Percentiles rank a stretch among this genome's conserved stretches.
Conservation (phyloP, 495 filamentous ascomycete species). For the Stereocaulon alpinum region DNA sequence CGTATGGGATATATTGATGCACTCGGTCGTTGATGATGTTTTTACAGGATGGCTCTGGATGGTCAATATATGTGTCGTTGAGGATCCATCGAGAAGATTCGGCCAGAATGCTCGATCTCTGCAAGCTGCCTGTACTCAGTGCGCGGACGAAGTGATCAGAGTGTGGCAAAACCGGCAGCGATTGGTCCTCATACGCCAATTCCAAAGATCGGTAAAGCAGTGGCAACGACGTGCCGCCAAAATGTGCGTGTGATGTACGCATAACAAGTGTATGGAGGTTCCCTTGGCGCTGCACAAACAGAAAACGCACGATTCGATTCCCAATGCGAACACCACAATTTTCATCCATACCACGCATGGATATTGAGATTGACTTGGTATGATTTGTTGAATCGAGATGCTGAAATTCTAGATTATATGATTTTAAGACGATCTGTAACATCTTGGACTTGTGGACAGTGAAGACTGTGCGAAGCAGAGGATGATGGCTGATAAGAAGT, state of each 20-base stretch:
- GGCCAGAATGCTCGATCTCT: conserved; percentile 47
- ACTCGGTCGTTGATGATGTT: conserved; percentile 27
- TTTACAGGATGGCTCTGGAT: conserved; percentile 30
- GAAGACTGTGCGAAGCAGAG: conserved; percentile 63
- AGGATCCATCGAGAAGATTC: conserved; percentile 33
- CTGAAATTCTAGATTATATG: conserved; percentile 21
- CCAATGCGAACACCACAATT: conserved; percentile 46
- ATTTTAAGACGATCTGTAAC: conserved; percentile 38
- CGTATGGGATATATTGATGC: conserved; percentile 12
- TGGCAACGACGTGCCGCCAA: conserved; percentile 60
- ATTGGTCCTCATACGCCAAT: conserved; percentile 40
- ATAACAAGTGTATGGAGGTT: conserved; percentile 43
- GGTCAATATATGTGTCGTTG: conserved; percentile 38
- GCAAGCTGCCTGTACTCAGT: conserved; percentile 34
- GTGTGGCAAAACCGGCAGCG: conserved; percentile 35
- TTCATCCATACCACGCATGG: conserved; percentile 40
- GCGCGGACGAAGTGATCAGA: conserved; percentile 52
- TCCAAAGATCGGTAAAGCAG: conserved; percentile 47
- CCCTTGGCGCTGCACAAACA: conserved; percentile 43
- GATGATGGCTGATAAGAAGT: conserved; percentile 42
- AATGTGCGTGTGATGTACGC: conserved; percentile 64
- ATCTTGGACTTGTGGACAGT: conserved; percentile 45
- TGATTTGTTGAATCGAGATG: conserved; percentile 43
- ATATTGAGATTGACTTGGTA: conserved; percentile 40
- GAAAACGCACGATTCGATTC: conserved; percentile 50